Conservation (phyloP, 768 basidiomycete species). For the Boletellus emodensis region DNA sequence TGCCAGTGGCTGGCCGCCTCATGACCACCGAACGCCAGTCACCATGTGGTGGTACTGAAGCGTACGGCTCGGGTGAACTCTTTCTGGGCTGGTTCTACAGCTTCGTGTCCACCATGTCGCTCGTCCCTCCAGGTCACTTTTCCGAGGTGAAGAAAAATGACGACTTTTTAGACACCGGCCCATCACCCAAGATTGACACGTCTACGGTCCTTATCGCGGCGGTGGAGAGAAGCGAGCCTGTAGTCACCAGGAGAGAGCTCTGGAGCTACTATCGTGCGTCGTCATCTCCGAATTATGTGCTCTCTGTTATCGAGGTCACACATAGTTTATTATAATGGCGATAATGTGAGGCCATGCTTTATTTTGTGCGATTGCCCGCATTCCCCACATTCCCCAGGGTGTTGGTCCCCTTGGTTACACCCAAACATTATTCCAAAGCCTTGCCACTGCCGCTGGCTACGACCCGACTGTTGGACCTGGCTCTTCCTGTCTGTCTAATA, state of each 20-base stretch:
- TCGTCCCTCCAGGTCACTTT: neutral
- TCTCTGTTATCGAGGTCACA: neutral
- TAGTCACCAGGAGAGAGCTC: slow-evolving; percentile 68
- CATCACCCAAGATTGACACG: slow-evolving; percentile 8
- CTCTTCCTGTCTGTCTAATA: slow-evolving; percentile 55
- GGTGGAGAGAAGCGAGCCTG: slow-evolving; percentile 52
- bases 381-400: slow-evolving; percentile 39
- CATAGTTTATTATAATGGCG: slow-evolving; percentile 77
- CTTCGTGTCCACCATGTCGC: slow-evolving; percentile 11
- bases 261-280: slow-evolving; percentile 73
- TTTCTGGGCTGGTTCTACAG: neutral
- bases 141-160: neutral
- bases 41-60: neutral
- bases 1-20: too few relatives aligned
- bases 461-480: slow-evolving; percentile 69
- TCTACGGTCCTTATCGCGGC: slow-evolving; percentile 36
- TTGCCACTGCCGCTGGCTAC: slow-evolving; percentile 68
- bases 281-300: neutral
- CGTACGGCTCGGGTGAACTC: neutral
- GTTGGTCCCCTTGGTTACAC: slow-evolving; percentile 67
- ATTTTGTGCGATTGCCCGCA: neutral
- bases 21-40: too few relatives aligned
- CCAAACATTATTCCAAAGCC: slow-evolving; percentile 69
- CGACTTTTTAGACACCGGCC: slow-evolving; percentile 2
- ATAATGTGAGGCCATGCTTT: slow-evolving; percentile 49